These are phyloP conservation scores for Stachybotrys chlorohalonatus DNA, from an alignment of 2,329 filamentous ascomycete species.

Conservation along the genomic window DNA sequence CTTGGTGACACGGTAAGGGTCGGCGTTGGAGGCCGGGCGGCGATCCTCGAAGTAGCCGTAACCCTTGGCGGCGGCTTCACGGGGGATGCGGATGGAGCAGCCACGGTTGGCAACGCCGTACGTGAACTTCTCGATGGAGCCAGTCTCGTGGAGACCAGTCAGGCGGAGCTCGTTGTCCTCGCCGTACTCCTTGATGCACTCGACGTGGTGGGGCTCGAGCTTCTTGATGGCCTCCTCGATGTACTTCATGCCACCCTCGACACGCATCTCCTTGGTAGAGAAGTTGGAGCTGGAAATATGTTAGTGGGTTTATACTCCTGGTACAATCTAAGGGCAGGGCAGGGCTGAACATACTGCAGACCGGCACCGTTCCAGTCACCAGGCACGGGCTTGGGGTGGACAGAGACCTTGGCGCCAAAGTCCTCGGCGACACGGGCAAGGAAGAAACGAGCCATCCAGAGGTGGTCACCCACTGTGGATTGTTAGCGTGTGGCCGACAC, in stretches of 20 bases:
- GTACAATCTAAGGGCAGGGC: not conserved
- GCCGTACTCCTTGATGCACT: slow-evolving; percentile 90
- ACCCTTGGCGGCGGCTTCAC: slow-evolving; percentile 74
- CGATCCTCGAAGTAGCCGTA: slow-evolving; percentile 92
- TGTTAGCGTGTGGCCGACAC: slow-evolving; percentile 13
- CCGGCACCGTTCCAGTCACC: slow-evolving; percentile 93
- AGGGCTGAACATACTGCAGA: slow-evolving; percentile 46
- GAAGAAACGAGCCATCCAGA: slow-evolving; percentile 81
- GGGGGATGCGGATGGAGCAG: slow-evolving; percentile 85
- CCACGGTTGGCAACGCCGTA: slow-evolving; percentile 96
- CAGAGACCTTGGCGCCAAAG: slow-evolving; percentile 90
- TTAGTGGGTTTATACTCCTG: not conserved
- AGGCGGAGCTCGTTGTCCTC: slow-evolving; percentile 93
- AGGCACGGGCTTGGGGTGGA: slow-evolving; percentile 90
- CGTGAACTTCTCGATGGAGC: slow-evolving; percentile 84
- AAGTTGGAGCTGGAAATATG: slow-evolving; percentile 58
- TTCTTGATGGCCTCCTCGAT: slow-evolving; percentile 85
- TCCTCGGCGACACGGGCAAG: slow-evolving; percentile 88
- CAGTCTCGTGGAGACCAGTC: slow-evolving; percentile 90
- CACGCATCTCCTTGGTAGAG: slow-evolving; percentile 80
- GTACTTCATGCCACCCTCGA: slow-evolving; percentile 87
- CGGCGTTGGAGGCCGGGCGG: slow-evolving; percentile 75
- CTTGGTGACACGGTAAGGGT: slow-evolving; percentile 75
- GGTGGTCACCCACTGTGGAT: slow-evolving; percentile 75
- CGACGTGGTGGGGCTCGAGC: slow-evolving; percentile 65